phyloP scores from a whole-genome alignment of 2,329 filamentous ascomycete species.

The Sporothrix humicola region DNA sequence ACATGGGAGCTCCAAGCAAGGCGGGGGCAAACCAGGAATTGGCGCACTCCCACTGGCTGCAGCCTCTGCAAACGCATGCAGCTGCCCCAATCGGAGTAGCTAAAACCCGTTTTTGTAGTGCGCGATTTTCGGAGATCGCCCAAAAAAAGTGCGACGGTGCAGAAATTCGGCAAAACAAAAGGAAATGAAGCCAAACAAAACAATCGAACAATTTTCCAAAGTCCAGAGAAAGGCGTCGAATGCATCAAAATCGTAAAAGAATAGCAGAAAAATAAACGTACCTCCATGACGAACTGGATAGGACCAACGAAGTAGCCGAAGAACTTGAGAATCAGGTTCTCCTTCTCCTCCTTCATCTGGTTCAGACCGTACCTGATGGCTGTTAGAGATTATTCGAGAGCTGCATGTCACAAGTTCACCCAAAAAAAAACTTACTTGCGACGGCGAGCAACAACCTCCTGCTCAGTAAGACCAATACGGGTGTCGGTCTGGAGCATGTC shows the following conservation, averaged over 20 bases:
- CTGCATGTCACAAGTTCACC: background rate
- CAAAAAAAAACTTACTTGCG: slow-evolving; percentile 60
- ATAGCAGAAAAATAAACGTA: slow-evolving; percentile 44
- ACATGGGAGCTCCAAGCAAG: slow-evolving; percentile 22
- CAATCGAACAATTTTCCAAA: background rate
- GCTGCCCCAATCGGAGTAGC: slow-evolving; percentile 31
- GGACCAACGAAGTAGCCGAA: slow-evolving; percentile 82
- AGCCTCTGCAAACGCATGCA: slow-evolving; percentile 14
- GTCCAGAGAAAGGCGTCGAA: background rate
- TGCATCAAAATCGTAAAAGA: background rate
- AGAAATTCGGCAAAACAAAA: slow-evolving; percentile 11
- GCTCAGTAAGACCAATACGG: slow-evolving; percentile 69
- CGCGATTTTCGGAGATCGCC: slow-evolving; percentile 34
- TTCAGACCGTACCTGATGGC: slow-evolving; percentile 68
- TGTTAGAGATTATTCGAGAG: slow-evolving; percentile 7
- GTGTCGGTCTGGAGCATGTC: slow-evolving; percentile 74
- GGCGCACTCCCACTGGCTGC: slow-evolving; percentile 24
- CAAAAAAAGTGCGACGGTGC: slow-evolving; percentile 8
- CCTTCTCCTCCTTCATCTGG: slow-evolving; percentile 86
- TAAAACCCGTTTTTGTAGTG: slow-evolving; percentile 21
- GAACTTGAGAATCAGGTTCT: slow-evolving; percentile 85
- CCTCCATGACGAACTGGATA: slow-evolving; percentile 95
- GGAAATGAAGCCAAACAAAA: background rate
- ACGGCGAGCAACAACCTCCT: slow-evolving; percentile 67
- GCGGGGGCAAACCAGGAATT: slow-evolving; percentile 26